Evolutionary conservation across 495 filamentous ascomycete species (phyloP).

Genomic region (Cudoniella acicularis): DNA sequence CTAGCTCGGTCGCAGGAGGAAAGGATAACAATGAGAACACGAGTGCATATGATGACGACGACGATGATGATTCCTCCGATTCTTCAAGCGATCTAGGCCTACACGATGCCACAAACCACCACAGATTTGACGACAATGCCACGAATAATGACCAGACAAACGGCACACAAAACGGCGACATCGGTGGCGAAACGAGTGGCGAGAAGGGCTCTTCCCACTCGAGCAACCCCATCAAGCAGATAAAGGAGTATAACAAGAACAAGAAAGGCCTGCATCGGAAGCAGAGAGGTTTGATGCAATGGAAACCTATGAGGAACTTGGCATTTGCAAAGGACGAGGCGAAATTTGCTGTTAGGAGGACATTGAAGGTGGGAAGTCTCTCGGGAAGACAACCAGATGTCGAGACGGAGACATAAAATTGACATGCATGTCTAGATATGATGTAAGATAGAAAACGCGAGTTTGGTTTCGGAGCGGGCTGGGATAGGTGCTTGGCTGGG

Average conservation of each 20-base stretch:
- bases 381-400: constrained; percentile 65
- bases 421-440: too few species aligned
- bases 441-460: too few species aligned
- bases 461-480: too few species aligned
- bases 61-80: constrained; percentile 38
- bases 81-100: constrained; percentile 38
- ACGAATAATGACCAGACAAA: constrained; percentile 13
- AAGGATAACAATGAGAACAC: constrained; percentile 34
- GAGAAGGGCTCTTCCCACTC: background rate
- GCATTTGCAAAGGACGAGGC: constrained; percentile 71
- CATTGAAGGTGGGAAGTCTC: constrained; percentile 51
- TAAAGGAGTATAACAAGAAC: constrained; percentile 49
- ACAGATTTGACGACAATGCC: background rate
- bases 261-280: constrained; percentile 60
- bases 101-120: constrained; percentile 29
- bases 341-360: constrained; percentile 54
- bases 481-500: too few species aligned
- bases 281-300: constrained; percentile 72
- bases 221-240: constrained; percentile 27
- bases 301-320: constrained; percentile 66
- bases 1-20: background rate
- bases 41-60: constrained; percentile 45
- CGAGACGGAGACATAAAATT: constrained; percentile 51
- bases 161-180: constrained; percentile 13
- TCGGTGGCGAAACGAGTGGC: background rate